A percentile compares a stretch with the other conserved stretches of the same genome.
phyloP scores from a whole-genome alignment of 2,329 filamentous ascomycete genomes.

The Fusarium floridanum region DNA sequence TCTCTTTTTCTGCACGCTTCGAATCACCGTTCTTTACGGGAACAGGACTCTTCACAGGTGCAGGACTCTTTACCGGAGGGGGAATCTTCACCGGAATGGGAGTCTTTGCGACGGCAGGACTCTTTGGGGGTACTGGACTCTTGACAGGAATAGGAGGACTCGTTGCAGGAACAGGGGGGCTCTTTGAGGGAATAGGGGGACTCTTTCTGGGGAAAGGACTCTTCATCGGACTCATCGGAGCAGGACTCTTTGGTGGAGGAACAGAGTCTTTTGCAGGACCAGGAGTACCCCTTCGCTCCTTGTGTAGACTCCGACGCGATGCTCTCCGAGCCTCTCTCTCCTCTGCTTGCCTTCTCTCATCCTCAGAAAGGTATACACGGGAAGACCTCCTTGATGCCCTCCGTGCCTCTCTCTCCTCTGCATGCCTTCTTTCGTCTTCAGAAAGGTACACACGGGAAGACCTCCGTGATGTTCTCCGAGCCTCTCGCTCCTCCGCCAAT shows the following conservation, averaged over 20 bases:
- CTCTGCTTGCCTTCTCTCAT: conserved; percentile 13
- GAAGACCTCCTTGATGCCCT: background rate
- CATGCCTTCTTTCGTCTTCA: conserved; percentile 7
- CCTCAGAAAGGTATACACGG: background rate
- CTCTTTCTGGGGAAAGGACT: background rate
- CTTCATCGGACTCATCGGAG: background rate
- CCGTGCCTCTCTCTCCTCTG: conserved; percentile 6
- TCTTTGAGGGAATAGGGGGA: background rate
- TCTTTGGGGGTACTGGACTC: background rate
- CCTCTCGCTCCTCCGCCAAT: conserved; percentile 12
- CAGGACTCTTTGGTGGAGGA: background rate
- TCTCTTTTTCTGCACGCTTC: conserved; percentile 4
- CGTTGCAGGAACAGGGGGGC: background rate
- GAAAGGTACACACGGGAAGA: background rate
- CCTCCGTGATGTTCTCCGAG: background rate
- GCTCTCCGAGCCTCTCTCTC: conserved; percentile 6
- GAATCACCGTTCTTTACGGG: background rate
- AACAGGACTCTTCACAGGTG: background rate
- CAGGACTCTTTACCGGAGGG: background rate
- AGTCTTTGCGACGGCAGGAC: background rate
- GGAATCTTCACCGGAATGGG: background rate
- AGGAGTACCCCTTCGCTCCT: background rate
- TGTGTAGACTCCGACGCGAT: conserved; percentile 2
- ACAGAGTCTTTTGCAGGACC: background rate
- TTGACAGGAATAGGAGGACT: background rate